A percentile compares a stretch with the other conserved stretches of the same genome.
phyloP scores from a whole-genome alignment of 257 asterid species.

The Echites panduratus region DNA sequence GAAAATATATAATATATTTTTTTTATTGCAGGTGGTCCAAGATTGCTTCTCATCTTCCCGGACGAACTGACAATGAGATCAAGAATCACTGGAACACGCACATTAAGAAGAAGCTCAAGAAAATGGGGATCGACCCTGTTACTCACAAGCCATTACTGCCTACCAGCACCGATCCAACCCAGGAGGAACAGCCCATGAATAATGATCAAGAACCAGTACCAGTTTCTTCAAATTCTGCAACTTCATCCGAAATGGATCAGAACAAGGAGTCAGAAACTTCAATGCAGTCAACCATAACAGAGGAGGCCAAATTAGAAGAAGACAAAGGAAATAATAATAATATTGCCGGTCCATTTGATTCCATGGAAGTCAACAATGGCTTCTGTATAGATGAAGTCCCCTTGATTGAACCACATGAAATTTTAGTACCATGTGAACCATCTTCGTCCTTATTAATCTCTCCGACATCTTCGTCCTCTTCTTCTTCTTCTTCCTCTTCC shows the following conservation, averaged over 20 bases:
- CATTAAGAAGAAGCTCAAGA: constrained; percentile 75
- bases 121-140: constrained; percentile 87
- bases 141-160: constrained; percentile 83
- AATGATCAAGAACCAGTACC: constrained; percentile 7
- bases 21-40: constrained; percentile 83
- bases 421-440: constrained; percentile 29
- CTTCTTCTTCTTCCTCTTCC: constrained; percentile 20
- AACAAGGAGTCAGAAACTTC: constrained; percentile 17
- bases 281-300: constrained; percentile 22
- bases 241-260: not conserved
- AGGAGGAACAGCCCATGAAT: constrained; percentile 2
- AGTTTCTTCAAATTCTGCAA: not conserved
- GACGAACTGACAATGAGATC: constrained; percentile 94
- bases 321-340: not conserved
- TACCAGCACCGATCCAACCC: constrained; percentile 16
- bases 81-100: constrained; percentile 97
- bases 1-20: too few species aligned
- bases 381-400: constrained; percentile 78
- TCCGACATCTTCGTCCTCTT: constrained; percentile 22
- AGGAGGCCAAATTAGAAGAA: constrained; percentile 11
- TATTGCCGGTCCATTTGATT: constrained; percentile 2
- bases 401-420: constrained; percentile 59
- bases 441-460: constrained; percentile 31
- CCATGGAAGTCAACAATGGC: constrained; percentile 44
- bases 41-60: constrained; percentile 95